These are phyloP conservation scores for Rachicladosporium sp. DNA, from an alignment of 2,329 filamentous ascomycete genomes.

Conservation along the genomic window DNA sequence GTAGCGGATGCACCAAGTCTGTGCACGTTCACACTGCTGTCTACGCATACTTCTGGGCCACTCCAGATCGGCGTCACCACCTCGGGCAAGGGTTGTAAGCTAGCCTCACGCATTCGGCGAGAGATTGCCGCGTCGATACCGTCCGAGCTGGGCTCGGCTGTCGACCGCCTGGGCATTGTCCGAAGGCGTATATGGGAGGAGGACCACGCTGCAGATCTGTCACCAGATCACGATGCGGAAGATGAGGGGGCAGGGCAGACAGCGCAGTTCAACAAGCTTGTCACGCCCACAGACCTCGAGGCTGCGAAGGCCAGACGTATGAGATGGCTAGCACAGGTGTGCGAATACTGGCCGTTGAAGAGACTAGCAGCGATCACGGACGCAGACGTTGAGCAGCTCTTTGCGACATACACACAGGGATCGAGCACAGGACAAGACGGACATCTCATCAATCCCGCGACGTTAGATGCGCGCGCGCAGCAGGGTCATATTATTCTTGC, in stretches of 20 bases:
- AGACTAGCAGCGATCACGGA: conserved; percentile 70
- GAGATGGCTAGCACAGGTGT: conserved; percentile 89
- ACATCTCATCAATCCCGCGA: conserved; percentile 17
- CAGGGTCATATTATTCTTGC: conserved; percentile 72
- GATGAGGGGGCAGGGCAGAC: conserved; percentile 61
- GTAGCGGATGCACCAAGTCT: conserved; percentile 77
- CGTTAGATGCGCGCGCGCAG: conserved; percentile 20
- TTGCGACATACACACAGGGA: conserved; percentile 55
- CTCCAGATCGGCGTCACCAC: conserved; percentile 93
- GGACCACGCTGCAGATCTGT: conserved; percentile 46
- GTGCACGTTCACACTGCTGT: conserved; percentile 81
- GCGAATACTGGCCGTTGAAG: conserved; percentile 93
- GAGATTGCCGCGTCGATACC: conserved; percentile 78
- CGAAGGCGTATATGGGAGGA: conserved; percentile 62
- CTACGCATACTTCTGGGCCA: conserved; percentile 78
- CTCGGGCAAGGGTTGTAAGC: conserved; percentile 85
- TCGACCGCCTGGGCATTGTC: conserved; percentile 62
- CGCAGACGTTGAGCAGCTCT: conserved; percentile 61
- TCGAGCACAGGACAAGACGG: conserved; percentile 20
- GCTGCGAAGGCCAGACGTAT: conserved; percentile 69
- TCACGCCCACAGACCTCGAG: conserved; percentile 60
- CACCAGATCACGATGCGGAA: conserved; percentile 31
- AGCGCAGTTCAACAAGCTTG: conserved; percentile 71
- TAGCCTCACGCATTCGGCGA: conserved; percentile 76
- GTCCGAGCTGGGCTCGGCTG: conserved; percentile 59